Evolutionary conservation across 306 rosid genomes (phyloP).

Genomic region (Corylus americana): DNA sequence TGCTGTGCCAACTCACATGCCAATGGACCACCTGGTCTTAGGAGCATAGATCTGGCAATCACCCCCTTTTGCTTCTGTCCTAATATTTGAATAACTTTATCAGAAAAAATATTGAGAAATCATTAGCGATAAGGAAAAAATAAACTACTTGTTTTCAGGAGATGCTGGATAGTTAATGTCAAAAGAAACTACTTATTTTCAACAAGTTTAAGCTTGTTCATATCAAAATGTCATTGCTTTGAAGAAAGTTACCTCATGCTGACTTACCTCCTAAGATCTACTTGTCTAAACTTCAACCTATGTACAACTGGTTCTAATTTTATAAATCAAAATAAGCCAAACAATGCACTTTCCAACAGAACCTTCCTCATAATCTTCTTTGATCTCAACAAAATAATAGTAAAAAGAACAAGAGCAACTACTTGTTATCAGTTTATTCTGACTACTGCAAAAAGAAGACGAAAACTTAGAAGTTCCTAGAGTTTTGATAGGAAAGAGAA

Average conservation of each 20-base stretch:
- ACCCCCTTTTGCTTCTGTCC: slow-evolving; percentile 97
- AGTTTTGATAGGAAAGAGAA: slow-evolving; percentile 25
- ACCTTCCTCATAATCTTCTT: not conserved
- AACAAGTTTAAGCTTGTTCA: not conserved
- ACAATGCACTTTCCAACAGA: not conserved
- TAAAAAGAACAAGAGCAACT: not conserved
- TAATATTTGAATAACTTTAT: slow-evolving; percentile 52
- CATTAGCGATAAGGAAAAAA: slow-evolving; percentile 9
- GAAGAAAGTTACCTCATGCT: slow-evolving; percentile 1
- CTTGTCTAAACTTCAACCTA: not conserved
- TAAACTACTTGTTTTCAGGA: slow-evolving; percentile 1
- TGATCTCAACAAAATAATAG: not conserved
- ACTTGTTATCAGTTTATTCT: not conserved
- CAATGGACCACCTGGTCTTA: slow-evolving; percentile 80
- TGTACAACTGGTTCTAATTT: not conserved
- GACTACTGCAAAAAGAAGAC: not conserved
- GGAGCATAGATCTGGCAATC: slow-evolving; percentile 79
- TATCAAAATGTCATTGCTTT: not conserved
- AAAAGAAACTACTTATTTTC: not conserved
- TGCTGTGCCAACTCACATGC: slow-evolving; percentile 79
- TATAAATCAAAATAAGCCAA: not conserved
- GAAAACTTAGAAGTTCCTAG: not conserved
- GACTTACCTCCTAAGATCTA: not conserved
- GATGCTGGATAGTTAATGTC: not conserved
- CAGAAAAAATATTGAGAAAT: slow-evolving; percentile 33